Evolutionary conservation across 169 alveolate species (phyloP), one percentile per base, ranked within the genome.

Genomic region (Eimeria tenella): DNA sequence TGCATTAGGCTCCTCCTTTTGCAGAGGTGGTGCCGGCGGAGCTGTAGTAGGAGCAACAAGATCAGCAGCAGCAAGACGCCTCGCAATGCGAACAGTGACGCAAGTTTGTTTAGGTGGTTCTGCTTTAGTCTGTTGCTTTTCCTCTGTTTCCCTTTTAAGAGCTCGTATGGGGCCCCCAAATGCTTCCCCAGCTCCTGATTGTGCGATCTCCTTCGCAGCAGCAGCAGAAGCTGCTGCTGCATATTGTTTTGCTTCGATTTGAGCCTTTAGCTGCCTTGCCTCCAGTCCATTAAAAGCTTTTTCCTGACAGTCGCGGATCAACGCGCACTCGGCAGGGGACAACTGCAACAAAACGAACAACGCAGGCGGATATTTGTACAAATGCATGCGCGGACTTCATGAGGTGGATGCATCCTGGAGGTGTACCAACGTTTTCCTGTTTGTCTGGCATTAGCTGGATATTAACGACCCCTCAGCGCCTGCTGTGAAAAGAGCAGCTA

Each of bases 251-350:
- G 87, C 15, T 19, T 19, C 87, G 21, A 63, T 63, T 53, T 77
- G 50, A 52, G 87, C 87, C 68, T 58, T 77, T 50, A 77, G 68
- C 70, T 77, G 87, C 50, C 21, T 49, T 42, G 87, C 87, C 87
- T 77, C 87, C 42, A 77, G 56, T n/a, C 87, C 87, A 17, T 58
- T 49, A 21, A 77, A 77, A 42, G 87, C 87, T 58, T 53, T 77
- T 49, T 77, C 70, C n/a, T 77, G 87, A 49, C 65, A 77, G 10
- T 77, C 87, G 50, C 87, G 62, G 68, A 77, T 77, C 70, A 77
- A 21, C 87, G 62, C 87, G 23, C 87, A 77, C 13, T 77, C 87
- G 11, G 87, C 87, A 4, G 87, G 87, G n/a, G 87, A 77, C 65
- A 77, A 63, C 87, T 77, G 87, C 70, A 42, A 7, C 42, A 31